Evolutionary conservation across 805 yeast species (phyloP).

Genomic region (Saccharomycopsis sp.): DNA sequence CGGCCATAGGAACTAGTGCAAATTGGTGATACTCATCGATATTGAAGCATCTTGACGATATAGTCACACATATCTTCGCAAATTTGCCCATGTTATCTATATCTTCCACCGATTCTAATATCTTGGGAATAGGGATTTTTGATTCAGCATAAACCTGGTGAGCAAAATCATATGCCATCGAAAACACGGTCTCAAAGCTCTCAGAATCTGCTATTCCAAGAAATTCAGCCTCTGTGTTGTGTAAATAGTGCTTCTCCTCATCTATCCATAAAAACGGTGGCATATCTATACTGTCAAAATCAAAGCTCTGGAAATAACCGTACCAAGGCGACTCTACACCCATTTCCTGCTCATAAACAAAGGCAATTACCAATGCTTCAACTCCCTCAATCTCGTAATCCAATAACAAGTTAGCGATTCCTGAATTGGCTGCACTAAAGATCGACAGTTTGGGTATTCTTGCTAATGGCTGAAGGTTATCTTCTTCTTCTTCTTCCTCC

Average conservation of each 20-base stretch:
- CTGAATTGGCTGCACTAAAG: slow-evolving; percentile 51
- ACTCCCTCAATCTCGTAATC: slow-evolving; percentile 61
- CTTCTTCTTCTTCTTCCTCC: slow-evolving; percentile 21
- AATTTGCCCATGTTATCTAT: slow-evolving; percentile 6
- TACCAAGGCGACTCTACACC: slow-evolving; percentile 76
- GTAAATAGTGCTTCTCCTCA: slow-evolving; percentile 38
- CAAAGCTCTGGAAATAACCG: slow-evolving; percentile 33
- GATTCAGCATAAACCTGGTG: slow-evolving; percentile 23
- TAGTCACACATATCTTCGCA: slow-evolving; percentile 13
- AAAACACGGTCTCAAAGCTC: background rate
- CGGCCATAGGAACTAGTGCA: slow-evolving; percentile 87
- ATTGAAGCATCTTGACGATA: slow-evolving; percentile 55
- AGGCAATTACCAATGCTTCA: slow-evolving; percentile 58
- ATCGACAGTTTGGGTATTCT: slow-evolving; percentile 58
- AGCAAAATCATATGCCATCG: slow-evolving; percentile 25
- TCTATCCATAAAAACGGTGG: slow-evolving; percentile 68
- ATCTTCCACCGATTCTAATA: background rate
- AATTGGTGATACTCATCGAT: slow-evolving; percentile 63
- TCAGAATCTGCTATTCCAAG: slow-evolving; percentile 42
- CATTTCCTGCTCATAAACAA: slow-evolving; percentile 58
- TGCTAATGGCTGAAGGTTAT: slow-evolving; percentile 32
- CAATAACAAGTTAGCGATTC: slow-evolving; percentile 56
- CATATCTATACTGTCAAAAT: slow-evolving; percentile 7
- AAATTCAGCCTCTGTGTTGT: slow-evolving; percentile 56
- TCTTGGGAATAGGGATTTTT: slow-evolving; percentile 12